Evolutionary conservation across 169 alveolate genomes (phyloP).

Genomic region (Nephromyces sp.): DNA sequence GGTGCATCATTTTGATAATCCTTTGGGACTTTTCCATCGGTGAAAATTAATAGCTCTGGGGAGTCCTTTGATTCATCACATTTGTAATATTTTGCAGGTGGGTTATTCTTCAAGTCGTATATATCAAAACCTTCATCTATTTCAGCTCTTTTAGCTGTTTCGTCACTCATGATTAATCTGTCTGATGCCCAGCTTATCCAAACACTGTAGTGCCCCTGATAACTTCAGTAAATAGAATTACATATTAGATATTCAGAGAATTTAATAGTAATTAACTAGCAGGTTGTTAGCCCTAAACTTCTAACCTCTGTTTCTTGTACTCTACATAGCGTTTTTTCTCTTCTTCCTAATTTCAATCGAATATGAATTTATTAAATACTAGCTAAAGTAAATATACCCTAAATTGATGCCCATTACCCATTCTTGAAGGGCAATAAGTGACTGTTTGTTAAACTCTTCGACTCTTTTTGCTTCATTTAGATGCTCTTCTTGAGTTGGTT

Average conservation of each 20-base stretch:
- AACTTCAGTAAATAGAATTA: not conserved
- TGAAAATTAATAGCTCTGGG: not conserved
- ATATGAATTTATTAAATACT: not conserved
- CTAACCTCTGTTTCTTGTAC: not conserved
- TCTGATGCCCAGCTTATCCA: not conserved
- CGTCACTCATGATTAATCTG: not conserved
- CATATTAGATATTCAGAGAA: not conserved
- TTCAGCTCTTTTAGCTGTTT: not conserved
- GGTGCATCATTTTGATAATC: not conserved
- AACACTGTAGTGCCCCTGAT: not conserved
- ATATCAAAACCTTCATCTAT: not conserved
- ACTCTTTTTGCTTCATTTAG: conserved; percentile 57
- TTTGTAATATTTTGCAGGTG: not conserved
- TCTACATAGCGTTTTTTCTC: not conserved
- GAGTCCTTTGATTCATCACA: not conserved
- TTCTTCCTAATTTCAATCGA: not conserved
- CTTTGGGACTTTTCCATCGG: not conserved
- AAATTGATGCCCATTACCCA: not conserved
- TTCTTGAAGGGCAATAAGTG: conserved; percentile 42
- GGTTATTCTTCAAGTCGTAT: not conserved
- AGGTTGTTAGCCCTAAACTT: too few species aligned
- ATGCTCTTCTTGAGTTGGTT: conserved; percentile 58
- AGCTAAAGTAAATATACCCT: not conserved
- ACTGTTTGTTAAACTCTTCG: conserved; percentile 53
- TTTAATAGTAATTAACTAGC: too few species aligned